phyloP scores from a whole-genome alignment of 108 stramenopile species.

The Skeletonema potamos region DNA sequence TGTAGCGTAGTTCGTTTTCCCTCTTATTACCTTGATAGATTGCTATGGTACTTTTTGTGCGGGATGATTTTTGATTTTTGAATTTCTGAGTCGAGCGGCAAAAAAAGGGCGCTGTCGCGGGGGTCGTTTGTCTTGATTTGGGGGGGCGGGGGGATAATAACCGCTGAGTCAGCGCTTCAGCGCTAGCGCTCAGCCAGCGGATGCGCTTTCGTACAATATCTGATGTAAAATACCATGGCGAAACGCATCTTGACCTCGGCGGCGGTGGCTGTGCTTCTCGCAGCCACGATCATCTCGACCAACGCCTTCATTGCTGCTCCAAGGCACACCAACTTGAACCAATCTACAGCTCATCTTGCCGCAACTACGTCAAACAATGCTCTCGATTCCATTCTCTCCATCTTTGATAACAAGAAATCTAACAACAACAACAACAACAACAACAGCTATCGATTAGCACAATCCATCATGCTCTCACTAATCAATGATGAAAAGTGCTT shows the following conservation, averaged over 20 bases:
- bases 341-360: background rate
- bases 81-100: too few relatives aligned
- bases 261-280: background rate
- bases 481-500: slow-evolving; percentile 61
- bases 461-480: slow-evolving; percentile 29
- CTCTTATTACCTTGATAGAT: too few relatives aligned
- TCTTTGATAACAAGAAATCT: background rate
- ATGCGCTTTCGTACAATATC: too few relatives aligned
- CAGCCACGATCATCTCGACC: background rate
- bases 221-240: too few relatives aligned
- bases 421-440: background rate
- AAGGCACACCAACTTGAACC: background rate
- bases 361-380: background rate
- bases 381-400: slow-evolving; percentile 1
- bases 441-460: slow-evolving; percentile 24
- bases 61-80: too few relatives aligned
- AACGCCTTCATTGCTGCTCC: background rate
- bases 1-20: too few relatives aligned
- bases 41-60: too few relatives aligned
- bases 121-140: too few relatives aligned
- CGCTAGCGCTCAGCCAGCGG: too few relatives aligned
- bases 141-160: too few relatives aligned
- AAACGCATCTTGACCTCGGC: background rate
- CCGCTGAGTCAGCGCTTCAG: too few relatives aligned
- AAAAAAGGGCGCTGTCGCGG: too few relatives aligned